These are phyloP conservation scores for Pisolithus marmoratus DNA, from an alignment of 768 basidiomycete genomes.

Conservation along the genomic window DNA sequence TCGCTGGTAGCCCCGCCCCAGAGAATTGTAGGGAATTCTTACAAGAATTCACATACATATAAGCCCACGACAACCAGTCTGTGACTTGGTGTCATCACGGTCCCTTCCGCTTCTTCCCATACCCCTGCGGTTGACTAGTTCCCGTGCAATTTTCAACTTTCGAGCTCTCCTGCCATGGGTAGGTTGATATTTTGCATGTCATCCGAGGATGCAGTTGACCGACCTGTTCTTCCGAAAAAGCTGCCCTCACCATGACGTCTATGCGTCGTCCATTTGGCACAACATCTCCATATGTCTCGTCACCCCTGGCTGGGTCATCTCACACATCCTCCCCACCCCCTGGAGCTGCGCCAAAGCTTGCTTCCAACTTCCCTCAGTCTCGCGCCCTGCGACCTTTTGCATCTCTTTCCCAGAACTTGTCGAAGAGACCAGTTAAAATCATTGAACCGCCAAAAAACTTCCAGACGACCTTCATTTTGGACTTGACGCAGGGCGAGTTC, in stretches of 20 bases:
- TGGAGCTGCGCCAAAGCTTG: conserved; percentile 35
- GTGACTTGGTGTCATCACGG: conserved; percentile 24
- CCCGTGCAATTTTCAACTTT: conserved; percentile 7
- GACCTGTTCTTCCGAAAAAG: conserved; percentile 14
- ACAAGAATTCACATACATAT: conserved; percentile 17
- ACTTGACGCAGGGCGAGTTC: conserved; percentile 81
- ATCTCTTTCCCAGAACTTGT: conserved; percentile 37
- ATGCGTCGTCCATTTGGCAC: conserved; percentile 19
- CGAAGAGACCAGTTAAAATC: conserved; percentile 58
- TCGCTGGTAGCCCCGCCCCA: conserved; percentile 17
- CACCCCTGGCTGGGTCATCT: conserved; percentile 51
- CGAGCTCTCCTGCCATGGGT: conserved; percentile 32
- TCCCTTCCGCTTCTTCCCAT: conserved; percentile 8
- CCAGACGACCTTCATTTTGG: conserved; percentile 63
- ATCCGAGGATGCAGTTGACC: not conserved
- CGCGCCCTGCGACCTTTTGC: conserved; percentile 77
- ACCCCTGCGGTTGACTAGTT: conserved; percentile 6
- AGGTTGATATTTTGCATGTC: conserved; percentile 8
- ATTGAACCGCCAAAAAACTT: conserved; percentile 76
- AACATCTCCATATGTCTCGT: conserved; percentile 42
- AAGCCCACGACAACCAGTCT: conserved; percentile 24
- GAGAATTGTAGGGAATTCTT: conserved; percentile 12
- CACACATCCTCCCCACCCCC: conserved; percentile 27
- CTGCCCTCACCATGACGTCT: conserved; percentile 40
- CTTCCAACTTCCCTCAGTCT: conserved; percentile 59